These are phyloP conservation scores for Austroboletus eburneus DNA, from an alignment of 768 basidiomycete species.

Conservation along the genomic window DNA sequence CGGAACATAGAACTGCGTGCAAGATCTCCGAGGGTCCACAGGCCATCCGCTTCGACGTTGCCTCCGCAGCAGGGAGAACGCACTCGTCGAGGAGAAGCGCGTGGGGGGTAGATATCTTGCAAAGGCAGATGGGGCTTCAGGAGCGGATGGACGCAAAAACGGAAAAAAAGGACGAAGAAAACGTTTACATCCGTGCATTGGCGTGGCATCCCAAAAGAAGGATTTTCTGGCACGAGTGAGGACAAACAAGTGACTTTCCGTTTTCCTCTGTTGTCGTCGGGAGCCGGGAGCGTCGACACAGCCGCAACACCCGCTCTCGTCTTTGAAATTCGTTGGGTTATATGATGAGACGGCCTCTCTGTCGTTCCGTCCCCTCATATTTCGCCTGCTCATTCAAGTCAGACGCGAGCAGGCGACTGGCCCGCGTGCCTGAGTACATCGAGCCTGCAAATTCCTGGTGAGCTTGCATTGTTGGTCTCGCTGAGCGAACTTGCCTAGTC, in stretches of 20 bases:
- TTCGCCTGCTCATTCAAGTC: neutral
- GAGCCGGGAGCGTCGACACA: constrained; percentile 22
- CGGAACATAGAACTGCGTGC: constrained; percentile 13
- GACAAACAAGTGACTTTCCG: constrained; percentile 19
- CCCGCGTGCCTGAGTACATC: neutral
- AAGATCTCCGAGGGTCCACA: constrained; percentile 14
- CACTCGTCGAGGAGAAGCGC: constrained; percentile 9
- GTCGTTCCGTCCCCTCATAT: neutral
- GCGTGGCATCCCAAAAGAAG: constrained; percentile 19
- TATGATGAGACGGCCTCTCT: no score
- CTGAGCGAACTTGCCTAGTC: constrained; percentile 3
- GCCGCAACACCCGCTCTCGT: constrained; percentile 17
- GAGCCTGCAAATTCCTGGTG: constrained; percentile 1
- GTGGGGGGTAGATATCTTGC: constrained; percentile 6
- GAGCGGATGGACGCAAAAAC: constrained; percentile 25
- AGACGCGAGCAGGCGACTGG: neutral
- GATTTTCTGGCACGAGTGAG: constrained; percentile 17
- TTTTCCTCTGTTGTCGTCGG: constrained; percentile 23
- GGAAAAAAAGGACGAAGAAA: constrained; percentile 24
- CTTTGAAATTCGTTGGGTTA: constrained; percentile 23
- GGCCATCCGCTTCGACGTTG: constrained; percentile 21
- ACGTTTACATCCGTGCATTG: constrained; percentile 31
- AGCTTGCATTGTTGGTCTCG: neutral
- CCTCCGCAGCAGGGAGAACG: constrained; percentile 4
- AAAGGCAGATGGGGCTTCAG: constrained; percentile 2